Evolutionary conservation across 2,329 filamentous ascomycete genomes (phyloP), one percentile per base, ranked within the genome.

Genomic region (Rachicladosporium sp.): DNA sequence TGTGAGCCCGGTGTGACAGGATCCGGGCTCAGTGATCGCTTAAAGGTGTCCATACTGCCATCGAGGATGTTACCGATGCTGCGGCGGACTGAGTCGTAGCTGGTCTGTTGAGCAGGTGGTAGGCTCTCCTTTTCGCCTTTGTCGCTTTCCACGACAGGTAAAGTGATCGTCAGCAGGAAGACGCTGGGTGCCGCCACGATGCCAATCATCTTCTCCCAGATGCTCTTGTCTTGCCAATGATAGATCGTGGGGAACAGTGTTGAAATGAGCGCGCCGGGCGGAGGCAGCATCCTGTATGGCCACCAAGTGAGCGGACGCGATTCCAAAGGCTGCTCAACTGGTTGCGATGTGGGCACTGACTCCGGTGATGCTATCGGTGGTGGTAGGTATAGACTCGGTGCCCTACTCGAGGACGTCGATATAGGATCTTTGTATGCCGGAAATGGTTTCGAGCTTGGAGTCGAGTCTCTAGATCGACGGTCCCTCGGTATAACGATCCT

Each of bases 161-260:
- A 62, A 0, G 91, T 98, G 35, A 91, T 77, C 1, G 89, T 89
- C 3, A 98, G 69, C 2, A 96, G 64, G 46, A 98, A 84, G 30
- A 98, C 86, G 50, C 82, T 93, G 1, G 88, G 84, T n/a, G 86
- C 80, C 6, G 88, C 88, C 30, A 93, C 71, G 8, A 91, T 52
- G 32, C 86, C 89, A 35, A 95, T 65, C 33, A 87, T 64, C 54
- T 83, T 87, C 51, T 89, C 88, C 77, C 80, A 86, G n/a, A 81
- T 60, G n/a, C 69, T 77, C 61, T 95, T 96, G 21, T 82, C 75
- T 33, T 62, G 67, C 86, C 89, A 98, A 19, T 73, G 78, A 47
- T 78, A 80, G 23, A 98, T 63, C 0, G 89, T 95, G 1, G 91
- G 91, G 50, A 96, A 94, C 0, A 98, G 62, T 0, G 83, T 88